phyloP scores from a whole-genome alignment of 176 grass and related monocot species.

The Triticum dicoccoides region DNA sequence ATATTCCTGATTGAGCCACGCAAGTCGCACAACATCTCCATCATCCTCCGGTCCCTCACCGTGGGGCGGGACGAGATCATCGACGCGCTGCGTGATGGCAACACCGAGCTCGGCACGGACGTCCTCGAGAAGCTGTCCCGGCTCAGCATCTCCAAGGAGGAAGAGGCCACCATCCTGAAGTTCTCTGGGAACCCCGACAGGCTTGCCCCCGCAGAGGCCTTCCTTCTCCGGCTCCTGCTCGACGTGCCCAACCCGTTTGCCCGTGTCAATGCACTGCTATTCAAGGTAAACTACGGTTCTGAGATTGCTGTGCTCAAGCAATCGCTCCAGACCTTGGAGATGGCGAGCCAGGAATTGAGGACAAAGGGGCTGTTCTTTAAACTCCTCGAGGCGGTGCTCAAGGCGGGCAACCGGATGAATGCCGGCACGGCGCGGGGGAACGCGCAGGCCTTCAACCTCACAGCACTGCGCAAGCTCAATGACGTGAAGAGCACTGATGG shows the following conservation, averaged over 20 bases:
- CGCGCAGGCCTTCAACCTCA: conserved; percentile 90
- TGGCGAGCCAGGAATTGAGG: conserved; percentile 84
- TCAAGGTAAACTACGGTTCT: conserved; percentile 67
- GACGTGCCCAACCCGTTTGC: conserved; percentile 64
- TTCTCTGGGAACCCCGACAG: conserved; percentile 70
- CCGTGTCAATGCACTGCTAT: conserved; percentile 65
- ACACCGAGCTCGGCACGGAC: conserved; percentile 59
- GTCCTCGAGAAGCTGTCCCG: conserved; percentile 73
- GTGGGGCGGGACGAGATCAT: conserved; percentile 66
- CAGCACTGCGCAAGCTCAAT: conserved; percentile 72
- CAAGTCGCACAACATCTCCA: conserved; percentile 92
- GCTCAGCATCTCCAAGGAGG: conserved; percentile 65
- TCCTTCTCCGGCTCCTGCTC: conserved; percentile 68
- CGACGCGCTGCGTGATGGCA: conserved; percentile 54
- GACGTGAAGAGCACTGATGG: conserved; percentile 96
- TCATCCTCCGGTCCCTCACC: conserved; percentile 79
- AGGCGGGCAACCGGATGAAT: conserved; percentile 96
- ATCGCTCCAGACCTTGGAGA: conserved; percentile 57
- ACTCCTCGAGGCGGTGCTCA: conserved; percentile 94
- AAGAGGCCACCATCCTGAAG: conserved; percentile 51
- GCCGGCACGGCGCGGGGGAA: conserved; percentile 90
- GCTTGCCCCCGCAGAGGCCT: conserved; percentile 66
- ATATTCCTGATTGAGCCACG: conserved; percentile 80
- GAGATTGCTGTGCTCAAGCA: conserved; percentile 66
- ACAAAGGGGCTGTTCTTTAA: conserved; percentile 79